Evolutionary conservation across 2,329 filamentous ascomycete genomes (phyloP).

Genomic region (Fusarium nurragi): DNA sequence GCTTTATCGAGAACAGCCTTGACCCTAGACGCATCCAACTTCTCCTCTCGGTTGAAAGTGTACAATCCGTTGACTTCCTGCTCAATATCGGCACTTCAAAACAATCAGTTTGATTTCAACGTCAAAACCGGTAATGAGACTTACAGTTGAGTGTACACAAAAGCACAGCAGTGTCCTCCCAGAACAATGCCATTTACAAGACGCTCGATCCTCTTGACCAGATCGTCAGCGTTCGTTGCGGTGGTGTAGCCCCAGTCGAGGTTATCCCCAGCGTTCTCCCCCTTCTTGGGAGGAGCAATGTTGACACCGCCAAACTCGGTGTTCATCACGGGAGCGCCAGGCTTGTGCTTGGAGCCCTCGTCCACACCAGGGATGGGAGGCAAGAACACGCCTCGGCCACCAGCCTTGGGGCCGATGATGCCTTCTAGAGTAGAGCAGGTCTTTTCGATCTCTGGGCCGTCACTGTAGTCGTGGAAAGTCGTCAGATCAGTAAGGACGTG

Average conservation of each 20-base stretch:
- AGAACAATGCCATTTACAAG: conserved; percentile 67
- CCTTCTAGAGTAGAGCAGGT: conserved; percentile 63
- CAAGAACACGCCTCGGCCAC: conserved; percentile 63
- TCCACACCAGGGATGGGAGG: conserved; percentile 55
- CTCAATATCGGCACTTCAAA: conserved; percentile 64
- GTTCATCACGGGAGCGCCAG: conserved; percentile 69
- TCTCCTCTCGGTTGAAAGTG: conserved; percentile 68
- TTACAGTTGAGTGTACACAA: conserved; percentile 74
- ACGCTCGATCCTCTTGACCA: conserved; percentile 66
- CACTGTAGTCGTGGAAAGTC: conserved; percentile 75
- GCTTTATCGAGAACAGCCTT: conserved; percentile 67
- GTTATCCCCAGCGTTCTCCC: conserved; percentile 49
- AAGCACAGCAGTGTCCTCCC: conserved; percentile 66
- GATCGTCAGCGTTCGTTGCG: conserved; percentile 66
- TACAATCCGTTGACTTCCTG: conserved; percentile 76
- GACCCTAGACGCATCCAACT: conserved; percentile 66
- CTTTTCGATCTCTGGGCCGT: conserved; percentile 63
- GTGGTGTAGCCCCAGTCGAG: conserved; percentile 76
- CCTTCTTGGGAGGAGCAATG: conserved; percentile 61
- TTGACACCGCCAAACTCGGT: conserved; percentile 76
- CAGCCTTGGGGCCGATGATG: conserved; percentile 64
- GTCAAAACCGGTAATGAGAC: conserved; percentile 38
- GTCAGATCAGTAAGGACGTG: conserved; percentile 71
- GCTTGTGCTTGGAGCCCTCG: conserved; percentile 59
- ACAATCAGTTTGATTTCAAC: conserved; percentile 11